phyloP scores from a whole-genome alignment of 2,329 filamentous ascomycete genomes.

The Pyricularia grisea region DNA sequence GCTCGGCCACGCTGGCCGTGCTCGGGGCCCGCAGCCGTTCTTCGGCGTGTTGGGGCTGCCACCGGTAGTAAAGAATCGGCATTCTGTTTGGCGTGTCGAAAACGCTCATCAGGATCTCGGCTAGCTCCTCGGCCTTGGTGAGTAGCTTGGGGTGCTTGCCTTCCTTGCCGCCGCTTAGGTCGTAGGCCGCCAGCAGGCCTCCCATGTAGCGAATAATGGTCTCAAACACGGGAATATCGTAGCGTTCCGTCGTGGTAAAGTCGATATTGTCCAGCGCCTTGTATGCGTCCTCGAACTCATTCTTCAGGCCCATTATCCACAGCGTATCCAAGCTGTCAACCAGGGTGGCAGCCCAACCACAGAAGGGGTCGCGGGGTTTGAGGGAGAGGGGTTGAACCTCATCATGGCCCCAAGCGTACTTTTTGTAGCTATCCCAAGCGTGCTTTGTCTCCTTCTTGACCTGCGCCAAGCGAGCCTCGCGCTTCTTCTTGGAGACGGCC shows the following conservation, averaged over 20 bases:
- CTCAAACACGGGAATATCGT: conserved; percentile 82
- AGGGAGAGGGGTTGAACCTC: conserved; percentile 70
- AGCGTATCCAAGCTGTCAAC: conserved; percentile 77
- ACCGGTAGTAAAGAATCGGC: conserved; percentile 73
- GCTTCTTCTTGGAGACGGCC: conserved; percentile 48
- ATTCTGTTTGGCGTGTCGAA: conserved; percentile 94
- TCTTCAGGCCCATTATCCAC: conserved; percentile 74
- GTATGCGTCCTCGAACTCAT: conserved; percentile 73
- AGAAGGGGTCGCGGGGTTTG: conserved; percentile 68
- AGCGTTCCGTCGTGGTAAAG: conserved; percentile 61
- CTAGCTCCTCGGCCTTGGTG: conserved; percentile 70
- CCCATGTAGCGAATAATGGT: conserved; percentile 88
- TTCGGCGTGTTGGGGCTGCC: conserved; percentile 56
- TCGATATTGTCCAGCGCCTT: conserved; percentile 64
- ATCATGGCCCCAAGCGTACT: conserved; percentile 76
- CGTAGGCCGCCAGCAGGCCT: conserved; percentile 76
- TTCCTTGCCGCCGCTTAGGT: conserved; percentile 58
- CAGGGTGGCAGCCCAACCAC: conserved; percentile 81
- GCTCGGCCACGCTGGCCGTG: conserved; percentile 53
- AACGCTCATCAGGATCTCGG: conserved; percentile 68
- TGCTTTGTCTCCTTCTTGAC: conserved; percentile 69
- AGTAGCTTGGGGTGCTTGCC: conserved; percentile 57
- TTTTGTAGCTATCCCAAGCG: conserved; percentile 75
- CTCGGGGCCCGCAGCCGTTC: conserved; percentile 53
- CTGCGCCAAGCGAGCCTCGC: conserved; percentile 51